A percentile compares a stretch with the other conserved stretches of the same genome.
Evolutionary conservation across 495 filamentous ascomycete genomes (phyloP).

Genomic region (Neurospora sp.): DNA sequence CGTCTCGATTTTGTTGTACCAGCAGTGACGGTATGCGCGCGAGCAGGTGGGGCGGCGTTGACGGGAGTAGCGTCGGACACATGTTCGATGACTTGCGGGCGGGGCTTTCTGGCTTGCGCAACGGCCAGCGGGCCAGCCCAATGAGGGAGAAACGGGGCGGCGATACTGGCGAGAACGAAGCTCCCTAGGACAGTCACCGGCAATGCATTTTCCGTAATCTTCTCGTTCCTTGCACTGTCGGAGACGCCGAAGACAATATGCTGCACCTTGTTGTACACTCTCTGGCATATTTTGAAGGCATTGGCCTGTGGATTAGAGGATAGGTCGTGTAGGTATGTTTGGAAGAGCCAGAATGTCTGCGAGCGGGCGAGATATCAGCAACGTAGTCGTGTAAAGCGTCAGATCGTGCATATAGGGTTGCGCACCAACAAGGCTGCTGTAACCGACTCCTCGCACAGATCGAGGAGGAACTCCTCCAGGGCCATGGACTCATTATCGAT

Average conservation of each 20-base stretch:
- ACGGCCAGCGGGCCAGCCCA: slow-evolving; percentile 63
- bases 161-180: slow-evolving; percentile 56
- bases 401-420: slow-evolving; percentile 4
- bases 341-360: slow-evolving; percentile 77
- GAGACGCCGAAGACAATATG: slow-evolving; percentile 64
- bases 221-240: slow-evolving; percentile 51
- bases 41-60: slow-evolving; percentile 40
- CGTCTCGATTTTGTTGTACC: slow-evolving; percentile 37
- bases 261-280: slow-evolving; percentile 73
- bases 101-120: slow-evolving; percentile 61
- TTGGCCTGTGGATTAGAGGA: slow-evolving; percentile 55
- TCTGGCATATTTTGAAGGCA: slow-evolving; percentile 60
- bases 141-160: slow-evolving; percentile 40
- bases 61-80: slow-evolving; percentile 36
- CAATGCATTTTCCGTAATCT: slow-evolving; percentile 64
- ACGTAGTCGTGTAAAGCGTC: neutral
- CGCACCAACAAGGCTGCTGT: slow-evolving; percentile 65
- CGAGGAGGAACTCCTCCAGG: slow-evolving; percentile 68
- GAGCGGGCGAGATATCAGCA: slow-evolving; percentile 5
- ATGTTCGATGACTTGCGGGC: slow-evolving; percentile 29
- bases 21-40: slow-evolving; percentile 53
- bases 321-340: slow-evolving; percentile 70
- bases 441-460: slow-evolving; percentile 70
- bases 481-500: slow-evolving; percentile 79
- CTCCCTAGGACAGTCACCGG: slow-evolving; percentile 63